Evolutionary conservation across 306 rosid genomes (phyloP).

Genomic region (Prunus fruticosa): DNA sequence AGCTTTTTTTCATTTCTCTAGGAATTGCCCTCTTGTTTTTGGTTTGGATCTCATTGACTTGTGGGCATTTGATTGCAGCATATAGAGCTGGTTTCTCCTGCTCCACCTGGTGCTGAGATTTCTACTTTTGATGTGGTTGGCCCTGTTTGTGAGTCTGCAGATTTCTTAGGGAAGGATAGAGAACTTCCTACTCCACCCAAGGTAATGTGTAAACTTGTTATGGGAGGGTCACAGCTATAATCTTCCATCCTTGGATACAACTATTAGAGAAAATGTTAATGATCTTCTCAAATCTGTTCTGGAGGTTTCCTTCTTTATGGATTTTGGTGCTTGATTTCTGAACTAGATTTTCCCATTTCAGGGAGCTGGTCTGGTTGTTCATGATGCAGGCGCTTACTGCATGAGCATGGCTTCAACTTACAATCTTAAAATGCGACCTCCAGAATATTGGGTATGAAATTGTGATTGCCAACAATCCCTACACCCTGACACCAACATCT

Average conservation of each 20-base stretch:
- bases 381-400: constrained; percentile 97
- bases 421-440: constrained; percentile 97
- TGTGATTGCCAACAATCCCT: neutral
- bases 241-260: neutral
- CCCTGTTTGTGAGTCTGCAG: constrained; percentile 68
- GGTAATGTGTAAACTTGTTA: constrained; percentile 16
- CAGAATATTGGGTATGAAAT: constrained; percentile 80
- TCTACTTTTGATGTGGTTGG: constrained; percentile 61
- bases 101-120: constrained; percentile 39
- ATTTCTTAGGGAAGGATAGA: constrained; percentile 56
- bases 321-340: constrained; percentile 15
- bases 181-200: constrained; percentile 50
- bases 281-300: neutral
- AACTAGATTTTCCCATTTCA: constrained; percentile 33
- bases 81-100: constrained; percentile 87
- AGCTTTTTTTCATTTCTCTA: neutral
- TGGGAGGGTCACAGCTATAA: neutral
- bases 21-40: neutral
- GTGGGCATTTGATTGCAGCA: constrained; percentile 55
- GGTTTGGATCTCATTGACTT: constrained; percentile 2
- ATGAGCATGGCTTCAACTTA: constrained; percentile 99
- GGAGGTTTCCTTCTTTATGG: neutral
- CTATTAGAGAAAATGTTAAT: neutral
- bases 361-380: constrained; percentile 96
- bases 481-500: neutral